Evolutionary conservation across 805 yeast genomes (phyloP), one percentile per base, ranked within the genome.

Genomic region (Metschnikowia shivogae): DNA sequence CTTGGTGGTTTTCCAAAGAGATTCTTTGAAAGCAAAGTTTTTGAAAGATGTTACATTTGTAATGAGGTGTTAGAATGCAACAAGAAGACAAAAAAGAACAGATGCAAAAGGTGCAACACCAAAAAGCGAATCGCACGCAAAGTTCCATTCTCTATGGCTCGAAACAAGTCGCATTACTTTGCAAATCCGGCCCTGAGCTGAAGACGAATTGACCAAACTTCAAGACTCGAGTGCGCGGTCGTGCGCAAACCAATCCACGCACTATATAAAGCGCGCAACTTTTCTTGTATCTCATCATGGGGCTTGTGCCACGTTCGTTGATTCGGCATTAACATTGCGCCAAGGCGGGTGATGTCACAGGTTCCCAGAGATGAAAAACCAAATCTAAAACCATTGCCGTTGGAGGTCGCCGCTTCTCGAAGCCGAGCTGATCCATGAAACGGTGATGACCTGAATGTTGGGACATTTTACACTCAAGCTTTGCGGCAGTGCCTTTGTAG

Each of bases 311-410:
- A 30, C 43, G 31, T 37, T 30, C 44, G 39, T 36, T 42, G 52
- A 46, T 37, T 30, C 43, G 48, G 54, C 55, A 47, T 52, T 47
- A 47, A 50, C 53, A 43, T 20, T 36, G 52, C 26, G 54, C 54
- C 49, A 39, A 50, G 48, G 44, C 34, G 33, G 36, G 36, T 19
- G 36, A 20, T n/a, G 41, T 31, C 36, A 19, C 45, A 17, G 38
- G 53, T 48, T 44, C 47, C 55, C 55, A 63, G 37, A 64, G 61
- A 67, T 43, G 32, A 53, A 44, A 39, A 48, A 39, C 67, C 93
- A 82, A 80, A 88, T 83, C 85, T 87, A 89, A 89, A 89, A 89
- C 97, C 97, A 89, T 89, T 89, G 96, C 90, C 80, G 87, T 84
- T 83, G 66, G 89, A 88, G 96, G 95, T 84, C 83, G 89, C 88